Percentiles rank a stretch among this genome's conserved stretches.
Evolutionary conservation across 129 eudicot genomes (phyloP).

Genomic region (Ambrosia artemisiifolia): DNA sequence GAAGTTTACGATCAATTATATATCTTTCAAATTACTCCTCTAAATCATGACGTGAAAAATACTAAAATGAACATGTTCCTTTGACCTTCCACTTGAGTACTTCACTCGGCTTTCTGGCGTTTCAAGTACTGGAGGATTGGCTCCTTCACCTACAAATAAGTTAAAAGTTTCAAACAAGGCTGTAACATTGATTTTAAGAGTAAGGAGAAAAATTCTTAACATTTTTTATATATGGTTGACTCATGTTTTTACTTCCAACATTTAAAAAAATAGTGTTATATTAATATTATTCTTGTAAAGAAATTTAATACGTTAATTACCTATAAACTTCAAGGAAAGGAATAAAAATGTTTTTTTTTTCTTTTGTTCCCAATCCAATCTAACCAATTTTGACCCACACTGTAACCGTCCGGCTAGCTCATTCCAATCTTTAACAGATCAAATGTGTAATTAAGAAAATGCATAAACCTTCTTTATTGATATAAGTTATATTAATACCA

Average conservation of each 20-base stretch:
- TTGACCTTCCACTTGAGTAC: background rate
- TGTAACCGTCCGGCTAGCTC: background rate
- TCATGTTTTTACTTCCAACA: background rate
- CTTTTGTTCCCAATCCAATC: background rate
- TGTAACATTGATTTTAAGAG: background rate
- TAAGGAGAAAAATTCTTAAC: background rate
- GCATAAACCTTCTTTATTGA: background rate
- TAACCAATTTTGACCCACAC: background rate
- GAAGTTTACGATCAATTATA: background rate
- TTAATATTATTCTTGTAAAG: too few relatives aligned
- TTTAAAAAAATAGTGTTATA: background rate
- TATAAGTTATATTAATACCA: too few relatives aligned
- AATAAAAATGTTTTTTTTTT: background rate
- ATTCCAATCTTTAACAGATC: background rate
- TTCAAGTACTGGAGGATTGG: constrained; percentile 73
- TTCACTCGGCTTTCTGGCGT: constrained; percentile 67
- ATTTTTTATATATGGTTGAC: background rate
- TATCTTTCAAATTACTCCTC: background rate
- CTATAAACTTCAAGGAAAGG: background rate
- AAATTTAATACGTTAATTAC: background rate
- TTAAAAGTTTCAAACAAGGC: background rate
- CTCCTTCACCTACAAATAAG: constrained; percentile 64
- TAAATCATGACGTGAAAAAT: constrained; percentile 1
- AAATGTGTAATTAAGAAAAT: background rate
- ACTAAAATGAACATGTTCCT: background rate